These are phyloP conservation scores for Metarhizium sp. DNA, from an alignment of 2,329 filamentous ascomycete genomes.

Conservation along the genomic window DNA sequence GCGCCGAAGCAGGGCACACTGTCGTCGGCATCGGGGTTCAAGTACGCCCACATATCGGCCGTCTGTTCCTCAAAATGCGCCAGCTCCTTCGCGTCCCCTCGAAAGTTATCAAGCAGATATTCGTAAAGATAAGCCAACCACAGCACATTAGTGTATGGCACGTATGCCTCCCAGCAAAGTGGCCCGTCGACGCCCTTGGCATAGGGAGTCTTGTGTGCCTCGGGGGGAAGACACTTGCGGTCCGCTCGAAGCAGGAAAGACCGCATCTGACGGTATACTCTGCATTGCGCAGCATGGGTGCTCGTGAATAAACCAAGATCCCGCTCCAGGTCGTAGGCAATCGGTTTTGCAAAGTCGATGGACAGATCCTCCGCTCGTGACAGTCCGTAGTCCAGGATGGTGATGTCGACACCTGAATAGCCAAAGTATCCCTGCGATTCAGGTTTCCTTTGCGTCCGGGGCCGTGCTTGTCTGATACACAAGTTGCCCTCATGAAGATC, in stretches of 20 bases:
- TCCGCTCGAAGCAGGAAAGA: slow-evolving; percentile 45
- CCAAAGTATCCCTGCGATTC: slow-evolving; percentile 36
- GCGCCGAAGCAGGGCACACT: slow-evolving; percentile 41
- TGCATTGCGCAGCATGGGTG: slow-evolving; percentile 49
- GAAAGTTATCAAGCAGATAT: slow-evolving; percentile 39
- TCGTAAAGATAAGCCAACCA: slow-evolving; percentile 55
- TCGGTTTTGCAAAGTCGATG: slow-evolving; percentile 24
- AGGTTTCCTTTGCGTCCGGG: slow-evolving; percentile 21
- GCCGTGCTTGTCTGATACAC: slow-evolving; percentile 39
- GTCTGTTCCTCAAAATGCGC: slow-evolving; percentile 37
- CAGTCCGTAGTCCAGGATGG: slow-evolving; percentile 56
- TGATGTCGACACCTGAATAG: slow-evolving; percentile 52
- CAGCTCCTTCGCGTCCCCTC: slow-evolving; percentile 36
- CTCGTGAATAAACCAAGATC: slow-evolving; percentile 52
- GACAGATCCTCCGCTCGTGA: slow-evolving; percentile 44
- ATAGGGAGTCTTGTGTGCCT: slow-evolving; percentile 37
- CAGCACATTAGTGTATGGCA: slow-evolving; percentile 55
- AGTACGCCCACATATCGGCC: slow-evolving; percentile 42
- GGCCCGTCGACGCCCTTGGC: slow-evolving; percentile 34
- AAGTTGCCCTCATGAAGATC: slow-evolving; percentile 59
- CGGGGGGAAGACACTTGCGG: slow-evolving; percentile 38
- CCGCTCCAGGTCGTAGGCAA: slow-evolving; percentile 50
- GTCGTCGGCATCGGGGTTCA: slow-evolving; percentile 41
- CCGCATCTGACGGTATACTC: slow-evolving; percentile 53
- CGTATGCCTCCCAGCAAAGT: slow-evolving; percentile 44